A percentile compares a stretch with the other conserved stretches of the same genome.
These are phyloP conservation scores for Cudoniella acicularis DNA, from an alignment of 495 filamentous ascomycete species.

Conservation along the genomic window DNA sequence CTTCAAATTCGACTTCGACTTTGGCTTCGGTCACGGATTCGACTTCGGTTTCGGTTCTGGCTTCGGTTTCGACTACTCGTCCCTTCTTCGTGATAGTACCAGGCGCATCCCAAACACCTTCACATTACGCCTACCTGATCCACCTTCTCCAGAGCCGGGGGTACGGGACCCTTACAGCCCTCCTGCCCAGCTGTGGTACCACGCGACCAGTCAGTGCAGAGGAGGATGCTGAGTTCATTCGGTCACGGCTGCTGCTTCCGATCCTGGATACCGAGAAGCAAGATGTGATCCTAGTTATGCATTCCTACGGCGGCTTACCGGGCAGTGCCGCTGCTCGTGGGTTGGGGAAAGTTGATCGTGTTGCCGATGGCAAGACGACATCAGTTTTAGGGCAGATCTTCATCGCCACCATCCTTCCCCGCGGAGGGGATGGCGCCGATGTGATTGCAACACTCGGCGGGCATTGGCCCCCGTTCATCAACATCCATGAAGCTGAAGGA, in stretches of 20 bases:
- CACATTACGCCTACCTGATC: conserved; percentile 18
- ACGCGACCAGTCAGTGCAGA: conserved; percentile 5
- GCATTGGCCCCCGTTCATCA: neutral
- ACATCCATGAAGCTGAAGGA: neutral
- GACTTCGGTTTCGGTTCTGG: too few relatives aligned
- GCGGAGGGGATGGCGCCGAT: neutral
- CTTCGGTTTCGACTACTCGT: neutral
- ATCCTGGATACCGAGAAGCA: neutral
- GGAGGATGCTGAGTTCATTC: neutral
- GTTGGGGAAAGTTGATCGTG: conserved; percentile 29
- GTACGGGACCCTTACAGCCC: conserved; percentile 13
- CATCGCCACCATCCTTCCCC: neutral
- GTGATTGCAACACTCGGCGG: neutral
- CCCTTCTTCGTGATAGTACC: conserved; percentile 14
- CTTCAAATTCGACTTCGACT: too few relatives aligned
- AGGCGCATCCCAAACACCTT: conserved; percentile 18
- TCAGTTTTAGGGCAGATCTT: conserved; percentile 26
- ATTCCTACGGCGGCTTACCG: neutral
- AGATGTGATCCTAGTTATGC: conserved; percentile 1
- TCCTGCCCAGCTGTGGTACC: conserved; percentile 5
- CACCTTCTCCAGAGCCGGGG: conserved; percentile 16
- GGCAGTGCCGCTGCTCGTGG: conserved; percentile 20
- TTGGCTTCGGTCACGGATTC: too few relatives aligned
- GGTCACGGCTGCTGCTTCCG: neutral
- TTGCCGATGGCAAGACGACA: conserved; percentile 24